Base-by-base conservation (phyloP, 1,139 yeast genomes). In the Suhomyces chickasaworum region DNA sequence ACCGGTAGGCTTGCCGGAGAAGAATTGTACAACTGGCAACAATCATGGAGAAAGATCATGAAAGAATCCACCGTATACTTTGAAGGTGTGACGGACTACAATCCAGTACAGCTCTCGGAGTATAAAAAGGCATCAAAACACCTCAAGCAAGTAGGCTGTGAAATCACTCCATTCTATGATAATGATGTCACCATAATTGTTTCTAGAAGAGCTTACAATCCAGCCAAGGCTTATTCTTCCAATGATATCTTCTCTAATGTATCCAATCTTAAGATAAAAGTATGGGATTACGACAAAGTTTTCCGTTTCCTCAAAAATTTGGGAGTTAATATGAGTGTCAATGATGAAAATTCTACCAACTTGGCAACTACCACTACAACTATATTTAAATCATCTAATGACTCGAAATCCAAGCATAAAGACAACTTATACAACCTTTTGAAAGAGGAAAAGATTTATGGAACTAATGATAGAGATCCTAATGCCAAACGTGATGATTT, bases 401-500 rank as follows among this genome's bases (percentile, higher is more conserved):
- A 46, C 15, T 18, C 42, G 15, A 54, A 56, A 33, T 36, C 49
- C 25, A 50, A 56, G 29, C 53, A 55, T 23, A 52, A 45, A 39
- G 58, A 55, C 44, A 74, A 72, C 47, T 74, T 93, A 48, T 83
- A 86, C 38, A 80, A 84, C 47, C 73, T 93, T 53, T 77, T 91
- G 55, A 83, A 83, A 52, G 91, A 89, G 60, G 99, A 95, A 62
- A 88, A 89, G 59, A 71, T 89, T 18, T 82, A 83, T 61, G 97
- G 97, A 8, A 87, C 96, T 1, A 80, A 87, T 31, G 98, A 93
- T 65, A 78, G 96, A 55, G 97, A 91, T 63, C 95, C 96, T 16
- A 79, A 76, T 53, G 91, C 95, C 5, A 83, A 78, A 54, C 76
- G 96, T 46, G 96, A 89, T 54, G 97, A 91, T 63, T 79, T 87